Percentiles rank a stretch among this genome's conserved stretches.
phyloP scores from a whole-genome alignment of 345 rosid genomes.

The Eucalyptus sp. region DNA sequence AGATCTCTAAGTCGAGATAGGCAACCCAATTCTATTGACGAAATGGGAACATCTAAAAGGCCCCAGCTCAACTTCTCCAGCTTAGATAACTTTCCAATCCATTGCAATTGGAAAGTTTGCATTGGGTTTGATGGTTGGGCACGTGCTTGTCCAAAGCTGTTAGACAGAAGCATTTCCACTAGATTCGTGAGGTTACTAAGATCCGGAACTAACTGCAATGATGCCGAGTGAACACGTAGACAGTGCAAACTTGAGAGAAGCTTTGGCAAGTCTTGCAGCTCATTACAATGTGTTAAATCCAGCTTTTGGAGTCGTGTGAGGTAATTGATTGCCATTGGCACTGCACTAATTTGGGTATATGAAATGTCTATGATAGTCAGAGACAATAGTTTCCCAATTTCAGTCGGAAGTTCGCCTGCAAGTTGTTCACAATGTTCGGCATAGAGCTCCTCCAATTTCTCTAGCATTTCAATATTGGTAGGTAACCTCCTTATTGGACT shows the following conservation, averaged over 20 bases:
- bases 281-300: accelerated
- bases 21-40: background rate
- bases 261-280: background rate
- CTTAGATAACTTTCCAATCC: background rate
- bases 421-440: background rate
- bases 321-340: accelerated
- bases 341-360: accelerated
- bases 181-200: background rate
- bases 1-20: background rate
- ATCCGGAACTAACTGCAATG: accelerated
- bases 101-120: background rate
- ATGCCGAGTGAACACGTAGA: background rate
- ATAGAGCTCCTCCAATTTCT: background rate
- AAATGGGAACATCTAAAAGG: accelerated
- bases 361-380: accelerated
- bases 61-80: background rate
- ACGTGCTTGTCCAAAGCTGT: accelerated
- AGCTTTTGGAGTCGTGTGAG: background rate
- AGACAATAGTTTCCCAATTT: background rate
- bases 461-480: background rate
- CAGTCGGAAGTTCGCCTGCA: background rate
- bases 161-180: background rate
- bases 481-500: background rate
- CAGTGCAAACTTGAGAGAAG: background rate
- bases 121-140: background rate